A percentile compares a stretch with the other conserved stretches of the same genome.
Conservation (phyloP, 148 eudicot species). For the Bassia scoparia region DNA sequence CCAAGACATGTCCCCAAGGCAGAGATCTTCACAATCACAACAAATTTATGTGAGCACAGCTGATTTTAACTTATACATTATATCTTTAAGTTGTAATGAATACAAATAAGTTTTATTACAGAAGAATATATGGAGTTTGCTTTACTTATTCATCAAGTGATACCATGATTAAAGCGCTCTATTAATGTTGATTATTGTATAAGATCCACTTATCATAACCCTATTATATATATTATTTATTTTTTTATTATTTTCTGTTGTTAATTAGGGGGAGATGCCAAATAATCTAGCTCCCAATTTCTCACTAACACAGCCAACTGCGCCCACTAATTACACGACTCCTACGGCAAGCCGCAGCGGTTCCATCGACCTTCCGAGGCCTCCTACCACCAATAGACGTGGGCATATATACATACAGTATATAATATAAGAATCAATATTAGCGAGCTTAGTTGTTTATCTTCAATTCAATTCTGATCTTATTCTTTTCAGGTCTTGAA, state of each 20-base stretch:
- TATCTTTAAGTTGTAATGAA: not conserved
- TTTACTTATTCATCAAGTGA: not conserved
- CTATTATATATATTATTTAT: too few relatives aligned
- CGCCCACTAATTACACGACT: slow-evolving; percentile 36
- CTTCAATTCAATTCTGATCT: not conserved
- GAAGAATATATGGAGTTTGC: too few relatives aligned
- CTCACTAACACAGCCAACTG: too few relatives aligned
- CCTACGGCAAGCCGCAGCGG: slow-evolving; percentile 36
- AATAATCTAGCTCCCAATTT: slow-evolving; percentile 21
- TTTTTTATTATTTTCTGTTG: not conserved
- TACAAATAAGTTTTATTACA: not conserved
- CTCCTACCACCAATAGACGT: slow-evolving; percentile 79
- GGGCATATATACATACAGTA: too few relatives aligned
- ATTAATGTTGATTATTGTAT: not conserved
- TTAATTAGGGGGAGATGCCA: slow-evolving; percentile 22
- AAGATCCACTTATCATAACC: too few relatives aligned
- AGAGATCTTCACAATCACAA: slow-evolving; percentile 45
- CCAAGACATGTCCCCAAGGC: slow-evolving; percentile 70
- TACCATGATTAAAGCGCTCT: not conserved
- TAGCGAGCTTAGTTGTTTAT: too few relatives aligned
- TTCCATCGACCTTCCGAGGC: slow-evolving; percentile 61
- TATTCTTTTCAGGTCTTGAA: not conserved
- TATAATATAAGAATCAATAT: too few relatives aligned
- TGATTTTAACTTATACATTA: too few relatives aligned
- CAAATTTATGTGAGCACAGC: slow-evolving; percentile 5